phyloP scores from a whole-genome alignment of 768 basidiomycete genomes.

The Lepiota subincarnata region DNA sequence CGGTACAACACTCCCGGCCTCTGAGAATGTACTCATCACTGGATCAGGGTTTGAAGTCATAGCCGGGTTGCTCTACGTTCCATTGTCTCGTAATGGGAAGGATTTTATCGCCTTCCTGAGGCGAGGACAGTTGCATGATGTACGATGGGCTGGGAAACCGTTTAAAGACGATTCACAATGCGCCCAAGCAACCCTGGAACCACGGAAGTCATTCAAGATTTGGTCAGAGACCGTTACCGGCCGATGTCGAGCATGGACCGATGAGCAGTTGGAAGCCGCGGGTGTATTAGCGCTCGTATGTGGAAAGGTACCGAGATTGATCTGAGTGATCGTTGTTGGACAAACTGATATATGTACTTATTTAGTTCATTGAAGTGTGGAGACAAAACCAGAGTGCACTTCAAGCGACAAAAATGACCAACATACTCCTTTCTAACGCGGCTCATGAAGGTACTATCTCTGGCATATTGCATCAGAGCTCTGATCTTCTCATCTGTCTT shows the following conservation, averaged over 20 bases:
- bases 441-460: slow-evolving; percentile 64
- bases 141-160: slow-evolving; percentile 79
- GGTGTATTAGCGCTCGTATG: slow-evolving; percentile 77
- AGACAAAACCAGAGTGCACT: slow-evolving; percentile 74
- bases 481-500: not conserved
- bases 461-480: not conserved
- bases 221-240: slow-evolving; percentile 77
- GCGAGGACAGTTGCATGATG: slow-evolving; percentile 66
- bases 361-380: slow-evolving; percentile 84
- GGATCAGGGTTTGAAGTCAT: slow-evolving; percentile 52
- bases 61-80: slow-evolving; percentile 72
- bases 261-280: slow-evolving; percentile 80
- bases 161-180: slow-evolving; percentile 33
- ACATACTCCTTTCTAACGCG: slow-evolving; percentile 73
- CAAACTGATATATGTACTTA: not conserved
- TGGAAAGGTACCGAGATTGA: slow-evolving; percentile 44
- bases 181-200: slow-evolving; percentile 47
- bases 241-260: slow-evolving; percentile 67
- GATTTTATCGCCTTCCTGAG: slow-evolving; percentile 82
- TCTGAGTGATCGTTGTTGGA: not conserved
- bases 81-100: slow-evolving; percentile 64
- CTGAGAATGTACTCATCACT: slow-evolving; percentile 1
- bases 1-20: not conserved
- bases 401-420: slow-evolving; percentile 68
- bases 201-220: slow-evolving; percentile 72